phyloP scores from a whole-genome alignment of 495 filamentous ascomycete genomes.

The Extremus antarcticus region DNA sequence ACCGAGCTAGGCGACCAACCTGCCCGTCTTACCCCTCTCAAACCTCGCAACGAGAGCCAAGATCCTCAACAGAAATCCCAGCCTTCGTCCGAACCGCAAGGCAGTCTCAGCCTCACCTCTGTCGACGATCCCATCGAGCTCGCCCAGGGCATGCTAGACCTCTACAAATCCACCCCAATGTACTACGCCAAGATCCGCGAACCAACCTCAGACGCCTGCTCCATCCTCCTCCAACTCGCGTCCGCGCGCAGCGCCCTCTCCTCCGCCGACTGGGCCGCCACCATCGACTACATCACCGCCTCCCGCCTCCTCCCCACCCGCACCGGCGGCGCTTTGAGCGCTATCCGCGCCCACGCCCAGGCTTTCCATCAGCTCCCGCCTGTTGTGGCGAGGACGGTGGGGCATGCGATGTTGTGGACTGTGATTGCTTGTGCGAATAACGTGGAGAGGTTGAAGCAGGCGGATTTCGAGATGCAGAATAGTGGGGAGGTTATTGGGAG shows the following conservation, averaged over 20 bases:
- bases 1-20: constrained; percentile 69
- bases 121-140: constrained; percentile 77
- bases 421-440: constrained; percentile 71
- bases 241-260: constrained; percentile 64
- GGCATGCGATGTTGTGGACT: constrained; percentile 84
- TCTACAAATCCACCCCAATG: constrained; percentile 68
- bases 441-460: constrained; percentile 51
- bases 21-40: constrained; percentile 65
- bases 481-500: constrained; percentile 56
- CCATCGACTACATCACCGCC: constrained; percentile 61
- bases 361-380: constrained; percentile 64
- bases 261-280: constrained; percentile 58
- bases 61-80: constrained; percentile 9
- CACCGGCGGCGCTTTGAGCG: constrained; percentile 54
- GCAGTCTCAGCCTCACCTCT: constrained; percentile 68
- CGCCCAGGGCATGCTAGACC: constrained; percentile 63
- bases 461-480: constrained; percentile 60
- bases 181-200: constrained; percentile 57
- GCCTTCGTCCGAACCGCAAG: constrained; percentile 30
- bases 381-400: constrained; percentile 73
- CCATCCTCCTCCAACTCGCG: constrained; percentile 64
- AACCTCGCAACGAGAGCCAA: constrained; percentile 41
- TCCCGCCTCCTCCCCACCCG: constrained; percentile 69
- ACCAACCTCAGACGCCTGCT: constrained; percentile 58
- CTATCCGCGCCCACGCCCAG: constrained; percentile 63